Evolutionary conservation across 2,329 filamentous ascomycete genomes (phyloP), one percentile per base, ranked within the genome.

Genomic region (Aspergillus phoenicis): DNA sequence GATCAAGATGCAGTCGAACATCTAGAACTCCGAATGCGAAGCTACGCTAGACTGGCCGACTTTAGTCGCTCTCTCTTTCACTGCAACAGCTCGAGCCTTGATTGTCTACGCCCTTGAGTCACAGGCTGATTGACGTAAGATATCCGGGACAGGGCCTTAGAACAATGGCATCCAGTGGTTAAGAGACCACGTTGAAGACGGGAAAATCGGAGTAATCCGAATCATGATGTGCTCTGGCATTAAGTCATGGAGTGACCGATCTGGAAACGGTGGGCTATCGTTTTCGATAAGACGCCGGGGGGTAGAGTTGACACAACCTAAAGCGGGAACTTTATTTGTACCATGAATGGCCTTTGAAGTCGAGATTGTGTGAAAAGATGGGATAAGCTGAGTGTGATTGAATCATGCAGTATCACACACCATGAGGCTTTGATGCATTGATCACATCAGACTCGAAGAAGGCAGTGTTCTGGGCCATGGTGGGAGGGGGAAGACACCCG

Each of bases 261-360:
- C 20, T 45, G 10, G 20, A 13, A 24, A 24, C n/a, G n/a, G 15
- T 30, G n/a, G 15, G 11, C 26, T 33, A 51, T 51, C 26, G 26
- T 28, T 30, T 51, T 33, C 26, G 22, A 45, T 36, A 13, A 36
- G 41, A 15, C 4, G 41, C 1, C 5, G 41, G 41, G n/a, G 22
- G 41, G 20, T 7, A 13, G 17, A 11, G 8, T n/a, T 51, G 47
- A 51, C 47, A 51, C 28, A 51, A 51, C 47, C 26, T 33, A 33
- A 36, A 51, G 26, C 26, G 47, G 47, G 26, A 30, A 51, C 47
- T 20, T 30, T 51, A 51, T 51, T 51, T 26, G 45, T 49, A 49
- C 15, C 45, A 26, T 15, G 11, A 30, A 30, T 11, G 24, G 10
- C 10, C 45, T 10, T n/a, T 26, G 11, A 11, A 7, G 15, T 13